Percentiles rank a stretch among this genome's conserved stretches.
Evolutionary conservation across 2,329 filamentous ascomycete genomes (phyloP).

Genomic region (Colletotrichum incanum): DNA sequence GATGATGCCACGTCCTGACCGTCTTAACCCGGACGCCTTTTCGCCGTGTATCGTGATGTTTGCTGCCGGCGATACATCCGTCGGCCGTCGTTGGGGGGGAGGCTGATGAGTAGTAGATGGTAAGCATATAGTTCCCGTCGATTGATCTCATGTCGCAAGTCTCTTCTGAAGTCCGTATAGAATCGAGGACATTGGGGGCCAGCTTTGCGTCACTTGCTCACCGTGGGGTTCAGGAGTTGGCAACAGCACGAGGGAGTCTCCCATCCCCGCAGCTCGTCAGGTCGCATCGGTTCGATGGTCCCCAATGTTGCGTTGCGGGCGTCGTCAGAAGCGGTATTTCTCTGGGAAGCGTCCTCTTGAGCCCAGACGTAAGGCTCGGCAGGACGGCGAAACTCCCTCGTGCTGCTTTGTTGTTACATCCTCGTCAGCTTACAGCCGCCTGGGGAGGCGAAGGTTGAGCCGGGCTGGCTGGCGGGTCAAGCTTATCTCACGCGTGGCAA

Average conservation of each 20-base stretch:
- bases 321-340: too few species aligned
- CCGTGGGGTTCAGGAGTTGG: background rate
- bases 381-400: too few species aligned
- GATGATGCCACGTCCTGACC: background rate
- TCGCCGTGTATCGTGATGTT: background rate
- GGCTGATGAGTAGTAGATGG: too few species aligned
- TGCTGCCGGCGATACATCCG: background rate
- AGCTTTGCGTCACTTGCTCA: background rate
- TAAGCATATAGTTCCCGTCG: too few species aligned
- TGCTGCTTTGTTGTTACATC: background rate
- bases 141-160: background rate
- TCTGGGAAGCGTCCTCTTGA: background rate
- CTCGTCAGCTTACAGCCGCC: background rate
- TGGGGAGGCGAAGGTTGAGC: background rate
- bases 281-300: background rate
- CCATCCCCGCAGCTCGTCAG: background rate
- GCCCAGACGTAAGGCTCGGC: background rate
- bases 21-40: background rate
- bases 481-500: background rate
- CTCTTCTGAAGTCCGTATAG: background rate
- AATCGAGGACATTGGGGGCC: too few species aligned
- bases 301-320: background rate
- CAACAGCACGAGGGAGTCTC: too few species aligned
- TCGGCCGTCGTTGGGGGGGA: background rate
- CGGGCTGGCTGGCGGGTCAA: background rate